A percentile compares a stretch with the other conserved stretches of the same genome.
Evolutionary conservation across 768 basidiomycete genomes (phyloP).

Genomic region (Panaeolus cyanescens): DNA sequence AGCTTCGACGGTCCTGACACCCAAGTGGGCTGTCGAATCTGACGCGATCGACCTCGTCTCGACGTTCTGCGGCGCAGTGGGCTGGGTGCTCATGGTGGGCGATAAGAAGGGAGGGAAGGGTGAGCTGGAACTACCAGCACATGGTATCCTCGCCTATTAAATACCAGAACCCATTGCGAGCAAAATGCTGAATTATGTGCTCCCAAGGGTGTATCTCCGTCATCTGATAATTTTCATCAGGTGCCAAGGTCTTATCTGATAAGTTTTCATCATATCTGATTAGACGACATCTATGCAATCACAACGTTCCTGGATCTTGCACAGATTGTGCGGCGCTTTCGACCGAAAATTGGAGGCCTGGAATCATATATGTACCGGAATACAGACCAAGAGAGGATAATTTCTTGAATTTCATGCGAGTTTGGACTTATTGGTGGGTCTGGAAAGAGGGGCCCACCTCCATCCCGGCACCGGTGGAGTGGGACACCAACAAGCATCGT

Average conservation of each 20-base stretch:
- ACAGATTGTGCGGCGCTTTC: neutral
- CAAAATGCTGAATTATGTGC: neutral
- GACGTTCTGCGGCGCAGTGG: neutral
- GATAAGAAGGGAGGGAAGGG: neutral
- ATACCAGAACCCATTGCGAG: neutral
- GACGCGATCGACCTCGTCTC: neutral
- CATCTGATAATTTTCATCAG: slow-evolving; percentile 2
- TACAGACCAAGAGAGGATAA: neutral
- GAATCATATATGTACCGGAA: neutral
- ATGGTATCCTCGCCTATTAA: slow-evolving; percentile 1
- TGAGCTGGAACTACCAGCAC: neutral
- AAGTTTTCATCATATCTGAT: neutral
- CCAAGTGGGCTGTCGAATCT: slow-evolving; percentile 28
- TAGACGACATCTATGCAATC: neutral
- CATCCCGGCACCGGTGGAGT: neutral
- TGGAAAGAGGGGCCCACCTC: neutral
- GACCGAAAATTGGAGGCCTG: neutral
- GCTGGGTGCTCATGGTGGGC: neutral
- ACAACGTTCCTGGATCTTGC: neutral
- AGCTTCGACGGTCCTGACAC: slow-evolving; percentile 52
- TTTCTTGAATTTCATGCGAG: neutral
- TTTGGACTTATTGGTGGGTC: neutral
- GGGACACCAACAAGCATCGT: neutral
- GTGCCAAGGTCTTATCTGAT: slow-evolving; percentile 1
- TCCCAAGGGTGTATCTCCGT: neutral